phyloP scores from a whole-genome alignment of 1,139 yeast species.

The Scheffersomyces titani region DNA sequence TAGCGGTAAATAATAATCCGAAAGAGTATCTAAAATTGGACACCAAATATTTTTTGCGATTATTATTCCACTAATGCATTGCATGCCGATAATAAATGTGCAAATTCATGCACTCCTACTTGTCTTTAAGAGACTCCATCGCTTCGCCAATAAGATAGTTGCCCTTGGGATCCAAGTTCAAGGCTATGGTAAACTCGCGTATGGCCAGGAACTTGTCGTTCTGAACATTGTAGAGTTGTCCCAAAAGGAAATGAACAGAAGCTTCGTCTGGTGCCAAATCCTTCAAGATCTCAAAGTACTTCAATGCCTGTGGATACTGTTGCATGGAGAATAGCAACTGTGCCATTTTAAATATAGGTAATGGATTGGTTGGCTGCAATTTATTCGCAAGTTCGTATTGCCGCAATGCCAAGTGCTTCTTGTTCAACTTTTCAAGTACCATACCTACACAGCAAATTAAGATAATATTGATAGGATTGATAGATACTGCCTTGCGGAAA shows the following conservation, averaged over 20 bases:
- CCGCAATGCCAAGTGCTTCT: conserved; percentile 69
- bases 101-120: conserved; percentile 3
- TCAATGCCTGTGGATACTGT: conserved; percentile 69
- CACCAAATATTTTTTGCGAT: too few relatives aligned
- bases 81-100: not conserved
- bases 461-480: conserved; percentile 89
- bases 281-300: conserved; percentile 70
- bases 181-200: conserved; percentile 83
- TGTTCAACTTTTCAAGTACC: conserved; percentile 79
- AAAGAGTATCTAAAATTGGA: too few relatives aligned
- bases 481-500: conserved; percentile 82
- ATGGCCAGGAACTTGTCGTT: conserved; percentile 78
- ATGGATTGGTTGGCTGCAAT: conserved; percentile 81
- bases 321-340: conserved; percentile 75
- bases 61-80: not conserved
- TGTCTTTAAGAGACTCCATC: conserved; percentile 53
- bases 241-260: conserved; percentile 84
- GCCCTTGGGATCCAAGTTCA: conserved; percentile 92
- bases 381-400: conserved; percentile 85
- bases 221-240: conserved; percentile 79
- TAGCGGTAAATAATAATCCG: not conserved
- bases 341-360: conserved; percentile 89
- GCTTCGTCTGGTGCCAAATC: conserved; percentile 92
- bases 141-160: conserved; percentile 86
- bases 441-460: conserved; percentile 92